Base-by-base conservation (phyloP, 2,329 filamentous ascomycete species). In the Grosmannia clavigera region DNA sequence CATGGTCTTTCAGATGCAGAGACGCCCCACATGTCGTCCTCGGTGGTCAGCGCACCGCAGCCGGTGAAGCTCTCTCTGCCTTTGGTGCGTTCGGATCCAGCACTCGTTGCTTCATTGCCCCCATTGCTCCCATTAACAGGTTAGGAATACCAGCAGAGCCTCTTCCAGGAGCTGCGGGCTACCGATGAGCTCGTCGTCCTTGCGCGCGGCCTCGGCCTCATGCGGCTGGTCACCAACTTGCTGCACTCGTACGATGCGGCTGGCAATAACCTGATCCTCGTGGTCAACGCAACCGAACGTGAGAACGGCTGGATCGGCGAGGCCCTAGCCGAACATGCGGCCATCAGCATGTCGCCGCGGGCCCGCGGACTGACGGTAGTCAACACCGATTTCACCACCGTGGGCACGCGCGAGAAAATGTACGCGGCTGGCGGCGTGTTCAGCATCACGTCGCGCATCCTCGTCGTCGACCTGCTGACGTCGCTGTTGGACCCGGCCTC, bases 281-380 rank as follows among this genome's bases (percentile, higher is more conserved):
- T 99, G 25, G 84, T 97, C 51, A 92, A 91, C 11, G 92, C 94
- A 43, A 88, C 94, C 62, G 91, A 96, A 40, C 84, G 89, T 62
- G 94, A 99, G 70, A 96, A 96, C 82, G 86, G 87, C 60, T 97
- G 92, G 92, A 91, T 99, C 62, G 94, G 94, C 66, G 94, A 97
- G 76, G 90, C 91, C 35, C 77, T 99, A 69, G 94, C 94, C 29
- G 94, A 99, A 74, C 92, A 97, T 75, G 92, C 92, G 70, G 91
- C 90, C 64, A 84, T 96, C 70, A 96, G 90, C 76, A 86, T 85
- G 73, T 82, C 89, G 22, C 83, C 88, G 19, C 86, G 87, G 67
- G 90, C 91, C 57, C 84, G 92, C 63, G 94, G 94, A 1, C 77
- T 99, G 65, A 92, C 86, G 51, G 81, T 96, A 31, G 91, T 99